Percentiles rank a stretch among this genome's conserved stretches.
These are phyloP conservation scores for Yamadazyma paraphyllophila DNA, from an alignment of 805 yeast species.

Conservation along the genomic window DNA sequence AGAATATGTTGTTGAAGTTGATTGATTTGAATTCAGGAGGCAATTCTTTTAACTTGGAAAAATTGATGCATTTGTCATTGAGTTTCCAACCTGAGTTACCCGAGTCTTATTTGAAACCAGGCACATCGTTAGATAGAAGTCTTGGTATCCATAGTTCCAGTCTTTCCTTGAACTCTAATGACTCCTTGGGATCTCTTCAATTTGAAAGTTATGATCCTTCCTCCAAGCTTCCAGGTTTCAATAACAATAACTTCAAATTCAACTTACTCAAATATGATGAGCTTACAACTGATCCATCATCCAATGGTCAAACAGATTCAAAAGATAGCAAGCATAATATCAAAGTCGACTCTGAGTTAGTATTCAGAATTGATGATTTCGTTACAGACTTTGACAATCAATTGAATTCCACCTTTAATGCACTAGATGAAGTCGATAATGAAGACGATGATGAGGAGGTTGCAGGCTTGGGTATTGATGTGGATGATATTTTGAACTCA, in stretches of 20 bases:
- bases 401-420: constrained; percentile 8
- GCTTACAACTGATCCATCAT: constrained; percentile 10
- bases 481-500: constrained; percentile 40
- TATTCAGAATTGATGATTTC: constrained; percentile 37
- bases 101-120: constrained; percentile 31
- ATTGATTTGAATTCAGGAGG: constrained; percentile 35
- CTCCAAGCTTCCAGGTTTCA: constrained; percentile 32
- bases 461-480: constrained; percentile 41
- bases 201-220: constrained; percentile 14
- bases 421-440: constrained; percentile 25
- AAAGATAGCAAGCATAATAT: constrained; percentile 21
- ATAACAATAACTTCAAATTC: constrained; percentile 34
- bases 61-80: constrained; percentile 64
- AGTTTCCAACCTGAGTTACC: constrained; percentile 58
- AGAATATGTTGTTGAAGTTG: constrained; percentile 42
- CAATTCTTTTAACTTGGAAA: constrained; percentile 47
- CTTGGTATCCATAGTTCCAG: constrained; percentile 15
- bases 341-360: constrained; percentile 29
- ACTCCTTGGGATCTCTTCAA: constrained; percentile 18
- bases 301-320: neutral
- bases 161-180: constrained; percentile 25
- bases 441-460: constrained; percentile 36
- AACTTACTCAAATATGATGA: constrained; percentile 36
- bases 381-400: constrained; percentile 25
- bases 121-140: neutral